Conservation (phyloP, 495 filamentous ascomycete genomes). For the Rusavskia elegans region DNA sequence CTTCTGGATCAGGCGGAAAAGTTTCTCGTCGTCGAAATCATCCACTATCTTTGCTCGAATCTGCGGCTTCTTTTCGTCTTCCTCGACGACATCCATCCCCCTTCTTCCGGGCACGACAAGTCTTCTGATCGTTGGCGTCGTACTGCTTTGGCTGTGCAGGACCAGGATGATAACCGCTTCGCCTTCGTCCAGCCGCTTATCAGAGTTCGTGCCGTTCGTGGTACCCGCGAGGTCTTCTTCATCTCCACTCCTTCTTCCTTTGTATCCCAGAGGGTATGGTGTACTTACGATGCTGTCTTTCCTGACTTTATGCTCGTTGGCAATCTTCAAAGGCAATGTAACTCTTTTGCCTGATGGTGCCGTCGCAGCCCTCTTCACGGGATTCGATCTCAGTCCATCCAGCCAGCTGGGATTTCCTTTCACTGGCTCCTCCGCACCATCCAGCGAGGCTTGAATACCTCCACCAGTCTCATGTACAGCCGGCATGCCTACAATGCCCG, state of each 20-base stretch:
- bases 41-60: not conserved
- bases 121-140: constrained; percentile 7
- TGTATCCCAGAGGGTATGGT: constrained; percentile 10
- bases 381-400: not conserved
- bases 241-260: not conserved
- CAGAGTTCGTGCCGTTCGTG: not conserved
- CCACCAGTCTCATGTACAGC: not conserved
- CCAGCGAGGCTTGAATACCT: not conserved
- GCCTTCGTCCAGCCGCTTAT: not conserved
- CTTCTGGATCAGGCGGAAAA: constrained; percentile 10
- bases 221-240: not conserved
- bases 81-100: not conserved
- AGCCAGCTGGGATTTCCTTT: not conserved
- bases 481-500: constrained; percentile 1
- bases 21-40: constrained; percentile 14
- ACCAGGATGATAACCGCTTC: constrained; percentile 5
- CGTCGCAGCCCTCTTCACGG: constrained; percentile 1
- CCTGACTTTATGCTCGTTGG: not conserved
- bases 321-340: constrained; percentile 1
- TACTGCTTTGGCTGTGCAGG: constrained; percentile 3
- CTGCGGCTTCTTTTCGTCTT: not conserved
- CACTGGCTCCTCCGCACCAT: not conserved
- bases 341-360: constrained; percentile 1
- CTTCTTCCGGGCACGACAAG: constrained; percentile 3
- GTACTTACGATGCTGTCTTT: constrained; percentile 15